A percentile compares a stretch with the other conserved stretches of the same genome.
Conservation (phyloP, 148 eudicot species). For the Mesembryanthemum crystallinum region DNA sequence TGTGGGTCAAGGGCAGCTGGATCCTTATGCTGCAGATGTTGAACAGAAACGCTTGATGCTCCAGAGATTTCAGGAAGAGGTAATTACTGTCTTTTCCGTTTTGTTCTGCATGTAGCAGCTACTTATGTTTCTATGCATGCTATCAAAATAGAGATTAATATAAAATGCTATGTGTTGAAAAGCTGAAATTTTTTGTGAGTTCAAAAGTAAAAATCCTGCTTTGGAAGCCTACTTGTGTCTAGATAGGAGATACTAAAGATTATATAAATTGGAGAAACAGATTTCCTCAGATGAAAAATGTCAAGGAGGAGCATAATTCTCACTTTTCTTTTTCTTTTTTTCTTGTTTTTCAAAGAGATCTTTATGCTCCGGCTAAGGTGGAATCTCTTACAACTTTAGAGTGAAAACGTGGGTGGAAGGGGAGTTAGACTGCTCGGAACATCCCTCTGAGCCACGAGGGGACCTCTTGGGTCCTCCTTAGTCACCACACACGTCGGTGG, state of each 20-base stretch:
- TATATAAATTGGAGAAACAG: neutral
- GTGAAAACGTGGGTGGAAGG: too few relatives aligned
- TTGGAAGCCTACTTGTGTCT: neutral
- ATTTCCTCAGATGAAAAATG: neutral
- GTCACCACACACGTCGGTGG: too few relatives aligned
- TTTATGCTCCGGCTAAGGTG: neutral
- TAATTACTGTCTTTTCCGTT: constrained; percentile 23
- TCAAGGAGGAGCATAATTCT: neutral
- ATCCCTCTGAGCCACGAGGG: too few relatives aligned
- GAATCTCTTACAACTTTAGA: neutral
- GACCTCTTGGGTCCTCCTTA: too few relatives aligned
- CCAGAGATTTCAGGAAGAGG: constrained; percentile 97
- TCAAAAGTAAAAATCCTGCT: neutral
- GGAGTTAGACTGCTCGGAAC: too few relatives aligned
- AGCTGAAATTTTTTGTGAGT: neutral
- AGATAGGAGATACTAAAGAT: neutral
- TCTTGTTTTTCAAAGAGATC: neutral
- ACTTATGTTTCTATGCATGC: neutral
- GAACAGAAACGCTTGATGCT: constrained; percentile 97
- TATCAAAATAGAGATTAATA: neutral
- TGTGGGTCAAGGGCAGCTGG: constrained; percentile 79
- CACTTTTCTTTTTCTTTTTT: neutral
- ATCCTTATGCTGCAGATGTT: constrained; percentile 73
- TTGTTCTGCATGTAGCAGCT: constrained; percentile 30
- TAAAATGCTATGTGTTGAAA: neutral